These are phyloP conservation scores for Yarrowia sp. DNA, from an alignment of 805 yeast species.

Conservation along the genomic window DNA sequence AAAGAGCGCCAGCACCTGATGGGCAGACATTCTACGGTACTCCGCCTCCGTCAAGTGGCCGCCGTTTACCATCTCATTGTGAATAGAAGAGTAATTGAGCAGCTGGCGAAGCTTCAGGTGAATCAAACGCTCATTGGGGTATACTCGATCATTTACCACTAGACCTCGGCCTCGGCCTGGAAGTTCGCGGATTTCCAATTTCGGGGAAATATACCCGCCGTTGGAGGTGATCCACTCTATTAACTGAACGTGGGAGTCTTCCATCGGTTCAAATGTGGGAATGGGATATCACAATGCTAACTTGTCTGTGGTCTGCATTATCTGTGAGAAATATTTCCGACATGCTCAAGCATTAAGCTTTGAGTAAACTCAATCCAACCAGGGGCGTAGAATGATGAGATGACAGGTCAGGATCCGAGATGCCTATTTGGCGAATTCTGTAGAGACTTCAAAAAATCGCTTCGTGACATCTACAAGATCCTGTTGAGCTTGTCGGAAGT, in stretches of 20 bases:
- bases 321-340: slow-evolving; percentile 19
- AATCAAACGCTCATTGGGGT: slow-evolving; percentile 24
- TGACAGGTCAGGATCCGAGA: background rate
- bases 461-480: background rate
- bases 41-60: slow-evolving; percentile 4
- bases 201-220: slow-evolving; percentile 20
- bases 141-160: slow-evolving; percentile 9
- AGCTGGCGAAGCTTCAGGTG: slow-evolving; percentile 19
- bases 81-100: slow-evolving; percentile 15
- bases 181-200: slow-evolving; percentile 7
- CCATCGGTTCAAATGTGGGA: background rate
- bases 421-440: no score
- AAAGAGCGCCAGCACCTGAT: slow-evolving; percentile 15
- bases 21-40: slow-evolving; percentile 20
- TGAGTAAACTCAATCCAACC: background rate
- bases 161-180: slow-evolving; percentile 24
- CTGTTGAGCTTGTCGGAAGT: background rate
- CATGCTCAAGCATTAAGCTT: background rate
- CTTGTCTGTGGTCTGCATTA: background rate
- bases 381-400: background rate
- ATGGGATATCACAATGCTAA: background rate
- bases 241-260: background rate
- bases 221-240: slow-evolving; percentile 24
- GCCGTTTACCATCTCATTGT: background rate
- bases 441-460: background rate